phyloP scores from a whole-genome alignment of 345 rosid genomes.

The Gossypium mustelinum region DNA sequence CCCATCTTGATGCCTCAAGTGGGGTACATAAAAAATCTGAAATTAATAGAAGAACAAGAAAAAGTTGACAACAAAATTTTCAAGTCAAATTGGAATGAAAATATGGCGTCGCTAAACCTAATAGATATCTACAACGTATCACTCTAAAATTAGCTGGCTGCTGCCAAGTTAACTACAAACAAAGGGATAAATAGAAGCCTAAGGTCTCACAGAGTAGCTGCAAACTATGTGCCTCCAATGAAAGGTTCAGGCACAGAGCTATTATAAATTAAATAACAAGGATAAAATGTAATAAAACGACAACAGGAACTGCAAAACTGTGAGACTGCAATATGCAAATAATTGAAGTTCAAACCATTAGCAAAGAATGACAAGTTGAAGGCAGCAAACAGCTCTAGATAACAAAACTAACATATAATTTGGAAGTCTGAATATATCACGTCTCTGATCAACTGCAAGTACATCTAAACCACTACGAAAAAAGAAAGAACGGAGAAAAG shows the following conservation, averaged over 20 bases:
- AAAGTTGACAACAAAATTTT: neutral
- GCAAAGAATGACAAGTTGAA: constrained; percentile 1
- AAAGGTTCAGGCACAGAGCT: constrained; percentile 28
- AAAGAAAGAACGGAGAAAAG: neutral
- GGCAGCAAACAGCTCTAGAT: neutral
- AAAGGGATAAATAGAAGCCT: constrained; percentile 10
- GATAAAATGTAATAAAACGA: constrained; percentile 20
- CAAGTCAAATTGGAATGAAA: constrained; percentile 2
- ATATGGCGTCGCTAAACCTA: no score
- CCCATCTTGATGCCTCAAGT: constrained; percentile 28
- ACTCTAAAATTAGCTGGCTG: constrained; percentile 16
- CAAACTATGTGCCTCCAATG: constrained; percentile 28
- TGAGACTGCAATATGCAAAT: constrained; percentile 21
- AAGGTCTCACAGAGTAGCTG: constrained; percentile 18
- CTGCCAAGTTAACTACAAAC: neutral
- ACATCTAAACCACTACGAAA: neutral
- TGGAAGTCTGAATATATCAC: neutral
- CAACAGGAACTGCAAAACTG: constrained; percentile 34
- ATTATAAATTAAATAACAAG: constrained; percentile 12
- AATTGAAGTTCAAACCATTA: constrained; percentile 2
- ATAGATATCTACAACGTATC: neutral
- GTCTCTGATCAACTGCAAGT: neutral
- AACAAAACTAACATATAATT: no score
- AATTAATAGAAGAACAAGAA: neutral
- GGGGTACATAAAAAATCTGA: constrained; percentile 7